A percentile compares a stretch with the other conserved stretches of the same genome.
Conservation (phyloP, 2,329 filamentous ascomycete species). For the Plectosphaerella cucumerina region DNA sequence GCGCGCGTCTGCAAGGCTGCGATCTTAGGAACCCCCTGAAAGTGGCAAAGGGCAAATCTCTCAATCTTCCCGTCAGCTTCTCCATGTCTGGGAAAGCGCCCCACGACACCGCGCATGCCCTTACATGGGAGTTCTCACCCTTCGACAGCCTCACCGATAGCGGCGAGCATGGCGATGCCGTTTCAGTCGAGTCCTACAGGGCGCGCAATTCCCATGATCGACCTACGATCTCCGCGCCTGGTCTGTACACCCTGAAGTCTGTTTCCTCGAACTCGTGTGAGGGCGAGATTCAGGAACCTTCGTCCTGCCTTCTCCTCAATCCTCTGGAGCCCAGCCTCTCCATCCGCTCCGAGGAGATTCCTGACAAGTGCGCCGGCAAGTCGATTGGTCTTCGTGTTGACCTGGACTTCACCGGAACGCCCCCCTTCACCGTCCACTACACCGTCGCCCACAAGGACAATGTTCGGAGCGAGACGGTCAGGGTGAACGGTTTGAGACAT, state of each 20-base stretch:
- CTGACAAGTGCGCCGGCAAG: slow-evolving; percentile 92
- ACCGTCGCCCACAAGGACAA: slow-evolving; percentile 56
- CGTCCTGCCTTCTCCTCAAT: slow-evolving; percentile 88
- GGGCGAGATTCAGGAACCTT: slow-evolving; percentile 88
- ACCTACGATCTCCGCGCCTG: slow-evolving; percentile 69
- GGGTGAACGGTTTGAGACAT: slow-evolving; percentile 68
- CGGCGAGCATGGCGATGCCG: slow-evolving; percentile 63
- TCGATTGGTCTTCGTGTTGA: slow-evolving; percentile 87
- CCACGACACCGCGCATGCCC: slow-evolving; percentile 61
- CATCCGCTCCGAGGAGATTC: slow-evolving; percentile 74
- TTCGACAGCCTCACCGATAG: slow-evolving; percentile 64
- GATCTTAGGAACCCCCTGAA: slow-evolving; percentile 77
- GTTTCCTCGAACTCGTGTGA: slow-evolving; percentile 77
- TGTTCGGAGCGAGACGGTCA: slow-evolving; percentile 42
- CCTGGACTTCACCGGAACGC: slow-evolving; percentile 85
- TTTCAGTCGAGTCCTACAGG: slow-evolving; percentile 52
- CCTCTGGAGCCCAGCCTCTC: slow-evolving; percentile 79
- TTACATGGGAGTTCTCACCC: slow-evolving; percentile 81
- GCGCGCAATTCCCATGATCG: slow-evolving; percentile 59
- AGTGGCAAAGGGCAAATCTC: slow-evolving; percentile 69
- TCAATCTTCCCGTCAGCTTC: slow-evolving; percentile 68
- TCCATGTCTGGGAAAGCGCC: slow-evolving; percentile 54
- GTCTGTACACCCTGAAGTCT: slow-evolving; percentile 80
- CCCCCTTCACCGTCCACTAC: slow-evolving; percentile 83
- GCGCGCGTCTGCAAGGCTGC: slow-evolving; percentile 67